A percentile compares a stretch with the other conserved stretches of the same genome.
These are phyloP conservation scores for Punctularia strigosozonata DNA, from an alignment of 768 basidiomycete genomes.

Conservation along the genomic window DNA sequence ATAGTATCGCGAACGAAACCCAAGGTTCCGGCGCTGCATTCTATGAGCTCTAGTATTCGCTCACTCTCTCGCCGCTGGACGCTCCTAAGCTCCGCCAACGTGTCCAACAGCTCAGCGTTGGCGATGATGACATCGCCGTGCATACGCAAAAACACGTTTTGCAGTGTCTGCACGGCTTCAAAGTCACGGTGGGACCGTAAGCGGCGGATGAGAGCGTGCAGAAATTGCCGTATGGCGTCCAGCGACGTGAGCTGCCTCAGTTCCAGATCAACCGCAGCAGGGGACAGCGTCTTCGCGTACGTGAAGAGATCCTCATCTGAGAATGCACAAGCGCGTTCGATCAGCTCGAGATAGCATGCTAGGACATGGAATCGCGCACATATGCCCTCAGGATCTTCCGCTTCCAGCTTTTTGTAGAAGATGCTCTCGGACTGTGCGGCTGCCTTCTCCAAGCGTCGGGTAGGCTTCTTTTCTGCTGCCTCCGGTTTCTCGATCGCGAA, in stretches of 20 bases:
- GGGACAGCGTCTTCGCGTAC: constrained; percentile 76
- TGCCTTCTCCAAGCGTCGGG: constrained; percentile 41
- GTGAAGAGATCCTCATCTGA: constrained; percentile 76
- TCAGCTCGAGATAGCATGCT: constrained; percentile 6
- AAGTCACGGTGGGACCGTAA: constrained; percentile 79
- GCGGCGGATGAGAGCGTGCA: constrained; percentile 61
- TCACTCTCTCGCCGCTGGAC: constrained; percentile 71
- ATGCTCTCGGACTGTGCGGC: constrained; percentile 47
- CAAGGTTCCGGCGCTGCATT: constrained; percentile 64
- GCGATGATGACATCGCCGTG: constrained; percentile 75
- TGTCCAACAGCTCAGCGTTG: constrained; percentile 49
- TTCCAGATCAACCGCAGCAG: constrained; percentile 86
- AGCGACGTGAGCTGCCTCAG: constrained; percentile 66
- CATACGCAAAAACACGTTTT: constrained; percentile 72
- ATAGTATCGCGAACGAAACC: constrained; percentile 63
- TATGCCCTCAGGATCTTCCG: constrained; percentile 42
- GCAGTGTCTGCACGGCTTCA: constrained; percentile 86
- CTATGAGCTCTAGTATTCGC: constrained; percentile 62
- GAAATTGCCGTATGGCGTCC: constrained; percentile 52
- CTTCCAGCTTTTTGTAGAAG: constrained; percentile 54
- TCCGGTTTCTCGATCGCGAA: constrained; percentile 49
- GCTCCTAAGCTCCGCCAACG: constrained; percentile 44
- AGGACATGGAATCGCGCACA: too few species aligned
- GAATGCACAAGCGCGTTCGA: constrained; percentile 2
- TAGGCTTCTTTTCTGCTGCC: constrained; percentile 27